Base-by-base conservation (phyloP, 192 early-diverging fungal species). In the Coemansia umbellata region DNA sequence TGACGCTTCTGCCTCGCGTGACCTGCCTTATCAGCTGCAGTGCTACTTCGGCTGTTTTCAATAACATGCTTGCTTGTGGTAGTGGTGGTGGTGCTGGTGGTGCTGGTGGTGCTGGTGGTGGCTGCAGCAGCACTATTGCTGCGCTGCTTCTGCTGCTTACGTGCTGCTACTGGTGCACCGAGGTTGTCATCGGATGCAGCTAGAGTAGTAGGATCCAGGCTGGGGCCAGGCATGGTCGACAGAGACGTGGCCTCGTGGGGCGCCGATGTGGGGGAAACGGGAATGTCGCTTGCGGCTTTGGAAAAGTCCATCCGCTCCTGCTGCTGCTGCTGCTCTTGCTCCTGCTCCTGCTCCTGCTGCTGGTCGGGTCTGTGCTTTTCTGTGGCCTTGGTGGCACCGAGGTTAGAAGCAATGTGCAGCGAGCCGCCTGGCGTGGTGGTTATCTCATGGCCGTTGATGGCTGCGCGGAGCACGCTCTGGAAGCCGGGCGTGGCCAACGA, bases 391-490 rank as follows among this genome's bases (percentile, higher is more conserved):
- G n/a, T n/a, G n/a, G n/a, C n/a, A n/a, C n/a, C n/a, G n/a, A n/a
- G n/a, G n/a, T 2, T 44, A 26, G 42, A 11, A 26, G 57, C 41
- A 10, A 69, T 41, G 15, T 45, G 58, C 42, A 74, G 35, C 26
- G 70, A 57, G 33, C 70, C 70, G 39, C 70, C 70, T 10, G 70
- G 70, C 32, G 70, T 74, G 0, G 63, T 31, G 7, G 54, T 47
- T 19, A 74, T 49, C 14, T 62, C 63, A 31, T 64, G 51, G 30
- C 70, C 70, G 13, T 57, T 50, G 15, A 66, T 36, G 1, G 63
- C 45, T 3, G 69, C 69, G 5, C 36, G 64, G n/a, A 74, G 58
- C 37, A 61, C 37, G 0, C 63, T 63, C 41, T 74, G 63, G 13
- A 66, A 45, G 4, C 55, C 59, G 0, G 70, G 63, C 23, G 70